Base-by-base conservation (phyloP, 345 rosid species). In the Reutealis trisperma region DNA sequence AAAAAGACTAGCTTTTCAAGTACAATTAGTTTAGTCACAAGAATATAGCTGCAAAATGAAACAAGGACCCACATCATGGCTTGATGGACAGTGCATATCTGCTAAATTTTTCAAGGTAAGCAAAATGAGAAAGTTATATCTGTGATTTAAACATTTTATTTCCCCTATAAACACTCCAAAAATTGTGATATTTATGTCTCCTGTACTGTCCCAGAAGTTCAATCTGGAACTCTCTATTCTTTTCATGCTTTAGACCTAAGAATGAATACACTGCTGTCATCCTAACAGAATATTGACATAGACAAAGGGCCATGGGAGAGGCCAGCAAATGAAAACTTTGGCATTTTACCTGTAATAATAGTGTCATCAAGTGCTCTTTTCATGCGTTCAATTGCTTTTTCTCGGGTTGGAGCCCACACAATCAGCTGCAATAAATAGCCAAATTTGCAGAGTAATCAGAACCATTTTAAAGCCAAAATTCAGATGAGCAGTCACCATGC, bases 321-420 rank as follows among this genome's bases (percentile, higher is more conserved):
- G 18, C 58, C 6, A 51, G 62, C 34, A 9, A 12, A 32, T 51
- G 18, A 27, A 75, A 73, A 52, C 34, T 27, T 5, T 57, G 51
- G 30, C 1, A 47, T 57, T 32, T 47, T 88, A 90, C 99, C 99
- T 71, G 91, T 92, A 69, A 96, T 96, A 30, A 92, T 83, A 67
- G 99, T 96, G 89, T 96, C 99, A 77, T 91, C 67, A 44, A 96
- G 96, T 77, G 99, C 99, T 85, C 98, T 93, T 73, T 96, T 96
- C 99, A 96, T 96, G 73, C 98, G 93, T 58, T 92, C 97, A 63
- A 93, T 93, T 68, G 99, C 99, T 84, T 88, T 96, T 80, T 96
- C 99, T 85, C 99, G 88, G 1, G 99, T 93, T 82, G 99, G 98
- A 75, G 91, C 99, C 98, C 98, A 96, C 37, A 96, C 99, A 63